Base-by-base conservation (phyloP, 495 filamentous ascomycete genomes). In the Aspergillus nanangensis region DNA sequence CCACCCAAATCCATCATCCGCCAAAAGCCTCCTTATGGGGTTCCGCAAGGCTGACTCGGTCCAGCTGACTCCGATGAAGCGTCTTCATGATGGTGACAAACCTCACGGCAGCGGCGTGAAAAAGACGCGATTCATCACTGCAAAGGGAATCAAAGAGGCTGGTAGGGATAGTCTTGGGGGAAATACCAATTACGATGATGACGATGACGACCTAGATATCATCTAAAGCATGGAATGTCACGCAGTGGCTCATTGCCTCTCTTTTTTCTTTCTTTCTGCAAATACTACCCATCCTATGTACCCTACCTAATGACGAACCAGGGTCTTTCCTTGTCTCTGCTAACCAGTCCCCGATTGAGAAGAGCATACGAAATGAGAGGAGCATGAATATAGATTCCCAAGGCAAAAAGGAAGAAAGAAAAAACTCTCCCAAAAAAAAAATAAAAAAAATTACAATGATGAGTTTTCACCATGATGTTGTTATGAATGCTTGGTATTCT, bases 81-180 rank as follows among this genome's bases (percentile, higher is more conserved):
- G 68, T 20, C 63, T 61, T 8, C 52, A 64, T 43, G 60, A 60
- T 10, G 62, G 57, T 20, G 57, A 64, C 43, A 65, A 59, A 35
- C 60, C 61, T 17, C 63, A 60, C 46, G 62, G 59, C 53, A 66
- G 58, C 19, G 59, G 58, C 3, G 63, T 71, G 10, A 92, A 93
- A 65, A 93, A 90, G 71, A 93, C 87, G 11, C 71, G 88, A 14
- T 93, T 94, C 56, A 78, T 89, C 31, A 91, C 82, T 23, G 77
- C 80, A 20, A 85, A 82, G 59, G 87, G 86, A 0, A 88, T 88
- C 46, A 78, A 78, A 55, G 85, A 87, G 59, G 85, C 87, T 0
- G 86, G 86, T 3, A 73, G 84, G 47, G 86, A 90, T 50, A 89
- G 87, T 56, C 50, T 88, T 3, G 84, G 84, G 23, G 75, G 70